Evolutionary conservation across 208 protist genomes (phyloP), one percentile per base, ranked within the genome.

Genomic region (Endotrypanum monterogeii): DNA sequence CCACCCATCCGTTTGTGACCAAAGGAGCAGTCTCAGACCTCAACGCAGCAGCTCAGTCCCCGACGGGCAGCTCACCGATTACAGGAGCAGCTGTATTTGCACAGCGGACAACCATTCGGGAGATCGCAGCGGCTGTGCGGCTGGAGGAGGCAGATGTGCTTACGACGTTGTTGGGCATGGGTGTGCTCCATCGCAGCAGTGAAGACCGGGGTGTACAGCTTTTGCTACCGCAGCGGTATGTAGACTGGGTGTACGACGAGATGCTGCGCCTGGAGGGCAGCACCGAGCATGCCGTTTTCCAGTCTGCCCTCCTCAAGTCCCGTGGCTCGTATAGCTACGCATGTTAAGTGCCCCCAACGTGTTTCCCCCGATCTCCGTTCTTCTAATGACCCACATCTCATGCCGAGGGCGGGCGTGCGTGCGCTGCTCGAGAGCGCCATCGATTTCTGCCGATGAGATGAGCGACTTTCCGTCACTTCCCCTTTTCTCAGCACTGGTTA

Each of bases 121-220:
- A 90, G 12, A 92, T 97, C 52, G 90, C 91, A 2, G 61, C 69
- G 30, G 78, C 79, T 51, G 84, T 91, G 57, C 79, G 83, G 6
- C 74, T 97, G 57, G 93, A 95, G 67, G 90, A 92, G 61, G 82
- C 86, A 8, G 93, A 97, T 71, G 93, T 94, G 62, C 80, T 93
- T 46, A 80, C 76, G 55, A 89, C 91, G 35, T 61, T 97, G 69
- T 76, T 94, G 37, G 60, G 66, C 35, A 88, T 93, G 78, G 93
- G 93, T n/a, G 58, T 97, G 30, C 73, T 97, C 54, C 93, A 97
- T 66, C 84, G 83, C 52, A 90, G 83, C 74, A 80, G 87, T 11
- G 89, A 95, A 73, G 82, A 89, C 58, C 83, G 89, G 60, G 87
- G 71, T 54, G 73, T 86, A 6, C 81, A 78, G 57, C 82, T 94